Percentiles rank a stretch among this genome's conserved stretches.
phyloP scores from a whole-genome alignment of 164 flowering plant genomes.

The Macadamia tetraphylla region DNA sequence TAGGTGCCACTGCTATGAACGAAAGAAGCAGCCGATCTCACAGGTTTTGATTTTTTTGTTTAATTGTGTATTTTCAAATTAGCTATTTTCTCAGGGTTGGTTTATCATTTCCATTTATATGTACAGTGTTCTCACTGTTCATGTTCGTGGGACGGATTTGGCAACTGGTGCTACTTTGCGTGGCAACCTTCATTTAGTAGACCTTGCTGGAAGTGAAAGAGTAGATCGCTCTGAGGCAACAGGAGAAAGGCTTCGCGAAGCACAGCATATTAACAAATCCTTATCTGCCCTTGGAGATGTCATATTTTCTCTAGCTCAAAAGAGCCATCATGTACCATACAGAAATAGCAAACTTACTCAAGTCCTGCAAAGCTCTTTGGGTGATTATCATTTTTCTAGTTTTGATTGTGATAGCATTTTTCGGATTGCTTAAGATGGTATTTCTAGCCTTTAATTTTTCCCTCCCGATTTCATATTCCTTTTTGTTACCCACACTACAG shows the following conservation, averaged over 20 bases:
- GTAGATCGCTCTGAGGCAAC: constrained; percentile 89
- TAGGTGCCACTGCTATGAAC: constrained; percentile 90
- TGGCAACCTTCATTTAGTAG: constrained; percentile 87
- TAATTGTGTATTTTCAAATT: constrained; percentile 13
- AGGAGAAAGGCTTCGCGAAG: constrained; percentile 89
- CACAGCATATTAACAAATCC: constrained; percentile 96
- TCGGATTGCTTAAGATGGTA: not conserved
- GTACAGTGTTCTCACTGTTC: constrained; percentile 85
- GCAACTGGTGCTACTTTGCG: constrained; percentile 65
- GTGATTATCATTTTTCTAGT: constrained; percentile 31
- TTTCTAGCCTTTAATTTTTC: not conserved
- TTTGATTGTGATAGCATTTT: too few species aligned
- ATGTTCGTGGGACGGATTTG: constrained; percentile 71
- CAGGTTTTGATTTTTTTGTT: constrained; percentile 43
- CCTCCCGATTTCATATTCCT: not conserved
- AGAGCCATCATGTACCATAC: constrained; percentile 85
- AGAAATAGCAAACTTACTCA: constrained; percentile 98
- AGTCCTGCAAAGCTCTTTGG: constrained; percentile 88
- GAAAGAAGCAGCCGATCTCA: constrained; percentile 98
- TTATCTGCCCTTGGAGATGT: constrained; percentile 98
- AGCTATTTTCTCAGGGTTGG: not conserved
- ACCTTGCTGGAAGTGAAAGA: constrained; percentile 99
- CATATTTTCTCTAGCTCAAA: constrained; percentile 80
- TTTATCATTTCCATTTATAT: constrained; percentile 7
- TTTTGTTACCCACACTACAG: constrained; percentile 28